Percentiles rank a stretch among this genome's conserved stretches.
Evolutionary conservation across 805 yeast species (phyloP).

Genomic region (Lachancea kluyveri): DNA sequence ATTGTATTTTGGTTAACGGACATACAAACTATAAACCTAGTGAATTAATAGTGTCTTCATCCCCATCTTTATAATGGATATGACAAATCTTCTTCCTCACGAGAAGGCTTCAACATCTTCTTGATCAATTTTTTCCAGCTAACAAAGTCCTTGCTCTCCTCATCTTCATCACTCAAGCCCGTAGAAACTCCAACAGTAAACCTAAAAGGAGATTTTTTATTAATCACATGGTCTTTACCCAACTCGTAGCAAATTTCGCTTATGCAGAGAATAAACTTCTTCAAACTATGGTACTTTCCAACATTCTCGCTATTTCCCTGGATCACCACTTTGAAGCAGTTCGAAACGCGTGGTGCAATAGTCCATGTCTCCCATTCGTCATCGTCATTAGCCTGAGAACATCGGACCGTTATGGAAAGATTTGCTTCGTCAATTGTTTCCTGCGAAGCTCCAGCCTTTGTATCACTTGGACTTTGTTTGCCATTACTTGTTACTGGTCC

Average conservation of each 20-base stretch:
- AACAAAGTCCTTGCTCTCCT: constrained; percentile 8
- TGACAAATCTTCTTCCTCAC: too few relatives aligned
- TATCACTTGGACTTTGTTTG: too few relatives aligned
- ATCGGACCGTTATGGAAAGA: constrained; percentile 1
- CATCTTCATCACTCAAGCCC: not conserved
- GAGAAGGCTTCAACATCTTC: constrained; percentile 32
- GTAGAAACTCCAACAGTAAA: constrained; percentile 1
- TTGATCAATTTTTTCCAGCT: constrained; percentile 34
- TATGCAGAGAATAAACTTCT: constrained; percentile 1
- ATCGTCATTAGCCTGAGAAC: not conserved
- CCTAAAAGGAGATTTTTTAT: not conserved
- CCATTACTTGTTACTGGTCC: too few relatives aligned
- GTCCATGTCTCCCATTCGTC: constrained; percentile 3
- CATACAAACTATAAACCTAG: constrained; percentile 40
- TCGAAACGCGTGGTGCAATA: constrained; percentile 1
- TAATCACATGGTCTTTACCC: constrained; percentile 1
- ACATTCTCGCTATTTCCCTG: not conserved
- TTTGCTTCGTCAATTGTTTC: too few relatives aligned
- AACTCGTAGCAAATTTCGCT: constrained; percentile 2
- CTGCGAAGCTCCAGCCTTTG: too few relatives aligned
- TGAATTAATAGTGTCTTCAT: too few relatives aligned
- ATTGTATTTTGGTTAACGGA: constrained; percentile 70
- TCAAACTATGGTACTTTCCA: constrained; percentile 1
- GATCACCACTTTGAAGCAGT: constrained; percentile 1
- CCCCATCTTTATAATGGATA: too few relatives aligned